These are phyloP conservation scores for Alternaria ethzedia DNA, from an alignment of 2,329 filamentous ascomycete genomes.

Conservation along the genomic window DNA sequence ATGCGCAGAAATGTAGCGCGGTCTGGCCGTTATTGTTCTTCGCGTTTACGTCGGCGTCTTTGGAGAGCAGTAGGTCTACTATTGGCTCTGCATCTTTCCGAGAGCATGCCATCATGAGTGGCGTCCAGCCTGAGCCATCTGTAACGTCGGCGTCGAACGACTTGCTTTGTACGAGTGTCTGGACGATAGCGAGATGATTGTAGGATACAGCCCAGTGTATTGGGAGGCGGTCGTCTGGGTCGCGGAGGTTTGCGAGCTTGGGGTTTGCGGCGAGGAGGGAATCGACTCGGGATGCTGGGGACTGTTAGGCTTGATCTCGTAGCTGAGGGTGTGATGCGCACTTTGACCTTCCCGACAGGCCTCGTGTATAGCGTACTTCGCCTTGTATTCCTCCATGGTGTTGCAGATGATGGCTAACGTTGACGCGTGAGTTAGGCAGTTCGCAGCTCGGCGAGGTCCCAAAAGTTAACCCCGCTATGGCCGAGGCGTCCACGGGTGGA, in stretches of 20 bases:
- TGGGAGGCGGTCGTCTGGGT: slow-evolving; percentile 87
- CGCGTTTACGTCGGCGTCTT: slow-evolving; percentile 74
- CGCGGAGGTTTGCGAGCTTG: slow-evolving; percentile 73
- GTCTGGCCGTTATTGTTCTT: slow-evolving; percentile 79
- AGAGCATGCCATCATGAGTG: slow-evolving; percentile 81
- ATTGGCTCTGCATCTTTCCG: slow-evolving; percentile 74
- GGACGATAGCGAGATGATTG: slow-evolving; percentile 77
- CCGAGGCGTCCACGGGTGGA: slow-evolving; percentile 3
- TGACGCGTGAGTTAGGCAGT: background rate
- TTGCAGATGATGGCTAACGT: background rate
- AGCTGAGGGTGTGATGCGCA: slow-evolving; percentile 52
- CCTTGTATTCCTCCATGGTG: slow-evolving; percentile 42
- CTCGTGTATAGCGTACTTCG: slow-evolving; percentile 84
- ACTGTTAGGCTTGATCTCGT: slow-evolving; percentile 66
- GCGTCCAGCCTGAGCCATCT: slow-evolving; percentile 82
- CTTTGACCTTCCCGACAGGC: slow-evolving; percentile 85
- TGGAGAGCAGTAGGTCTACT: slow-evolving; percentile 70
- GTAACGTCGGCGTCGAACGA: slow-evolving; percentile 84
- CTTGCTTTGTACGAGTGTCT: slow-evolving; percentile 72
- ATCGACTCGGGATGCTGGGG: slow-evolving; percentile 71
- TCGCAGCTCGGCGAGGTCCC: background rate
- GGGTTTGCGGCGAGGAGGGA: slow-evolving; percentile 79
- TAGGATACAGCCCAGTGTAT: slow-evolving; percentile 94
- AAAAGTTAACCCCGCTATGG: slow-evolving; percentile 5
- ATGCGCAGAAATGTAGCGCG: slow-evolving; percentile 87